Percentiles rank a stretch among this genome's conserved stretches.
These are phyloP conservation scores for Cucurbita pepo DNA, from an alignment of 306 rosid genomes.

Conservation along the genomic window DNA sequence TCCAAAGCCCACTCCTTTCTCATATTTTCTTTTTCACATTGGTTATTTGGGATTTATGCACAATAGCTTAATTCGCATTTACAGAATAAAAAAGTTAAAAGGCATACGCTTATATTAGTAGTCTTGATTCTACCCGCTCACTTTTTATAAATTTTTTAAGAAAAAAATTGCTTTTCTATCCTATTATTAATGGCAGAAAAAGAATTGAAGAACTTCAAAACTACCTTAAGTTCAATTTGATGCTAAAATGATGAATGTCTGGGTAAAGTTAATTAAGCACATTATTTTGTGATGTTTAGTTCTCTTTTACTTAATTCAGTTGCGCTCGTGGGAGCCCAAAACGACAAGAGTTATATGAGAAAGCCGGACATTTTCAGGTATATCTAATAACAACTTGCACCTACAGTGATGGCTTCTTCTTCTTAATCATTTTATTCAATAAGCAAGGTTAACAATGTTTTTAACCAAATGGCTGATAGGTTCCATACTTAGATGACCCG, in stretches of 20 bases:
- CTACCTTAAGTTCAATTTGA: background rate
- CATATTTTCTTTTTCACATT: background rate
- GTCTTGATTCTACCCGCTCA: background rate
- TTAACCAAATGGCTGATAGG: slow-evolving; percentile 32
- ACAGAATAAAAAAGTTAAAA: too few species aligned
- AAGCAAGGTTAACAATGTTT: background rate
- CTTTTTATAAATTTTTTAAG: background rate
- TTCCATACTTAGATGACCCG: slow-evolving; percentile 81
- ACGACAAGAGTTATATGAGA: slow-evolving; percentile 46
- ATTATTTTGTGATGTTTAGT: background rate
- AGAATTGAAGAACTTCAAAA: background rate
- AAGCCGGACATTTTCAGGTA: slow-evolving; percentile 78
- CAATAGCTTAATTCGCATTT: background rate
- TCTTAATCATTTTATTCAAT: background rate
- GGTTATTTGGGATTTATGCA: background rate
- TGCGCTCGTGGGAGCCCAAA: slow-evolving; percentile 95
- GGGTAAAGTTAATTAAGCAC: background rate
- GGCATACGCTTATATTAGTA: background rate
- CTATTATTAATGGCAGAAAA: too few species aligned
- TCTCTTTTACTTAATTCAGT: slow-evolving; percentile 26
- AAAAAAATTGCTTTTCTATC: background rate
- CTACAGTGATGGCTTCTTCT: background rate
- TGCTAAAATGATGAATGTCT: background rate
- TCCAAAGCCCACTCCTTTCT: background rate
- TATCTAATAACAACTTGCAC: background rate